Base-by-base conservation (phyloP, 768 basidiomycete genomes). In the Amanita rubescens region DNA sequence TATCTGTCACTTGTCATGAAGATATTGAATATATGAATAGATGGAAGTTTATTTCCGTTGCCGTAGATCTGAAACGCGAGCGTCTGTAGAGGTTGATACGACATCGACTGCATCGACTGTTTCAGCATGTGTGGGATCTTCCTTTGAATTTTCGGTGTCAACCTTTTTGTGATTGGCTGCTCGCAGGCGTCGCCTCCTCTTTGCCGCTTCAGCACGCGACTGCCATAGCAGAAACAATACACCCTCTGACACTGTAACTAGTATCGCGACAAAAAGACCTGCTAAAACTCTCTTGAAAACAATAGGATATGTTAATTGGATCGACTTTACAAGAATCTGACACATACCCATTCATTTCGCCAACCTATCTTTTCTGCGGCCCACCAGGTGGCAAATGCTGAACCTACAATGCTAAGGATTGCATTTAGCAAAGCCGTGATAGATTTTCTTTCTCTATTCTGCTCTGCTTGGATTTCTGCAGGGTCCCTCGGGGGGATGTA, bases 161-260 rank as follows among this genome's bases (percentile, higher is more conserved):
- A 66, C 62, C 58, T 75, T 76, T 61, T 74, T 75, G 60, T 71
- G 67, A 51, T 37, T 57, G 43, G 63, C 59, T 25, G 59, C 62
- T 25, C 27, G 37, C 49, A 52, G 9, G 27, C 24, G 45, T 27
- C 43, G 43, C 45, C 54, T 62, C 56, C 59, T 51, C 57, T 64
- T 60, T 59, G 57, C 51, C 47, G 48, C 50, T 51, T 52, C 55
- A 9, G 58, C 57, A 11, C 70, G 74, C 27, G 81, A 79, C 55
- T 81, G 75, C 85, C 85, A 90, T 34, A 90, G 85, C 57, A 87
- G 69, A 66, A 81, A 90, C 11, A 92, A 70, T 0, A 81, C 70
- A 17, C 75, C 77, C 65, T 92, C 89, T 10, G 90, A 75, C 3
- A 80, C 65, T 5, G 87, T 87, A 20, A 91, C 83, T n/a, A 84